Evolutionary conservation across 2,329 filamentous ascomycete species (phyloP).

Genomic region (Tolypocladium pustulatum): DNA sequence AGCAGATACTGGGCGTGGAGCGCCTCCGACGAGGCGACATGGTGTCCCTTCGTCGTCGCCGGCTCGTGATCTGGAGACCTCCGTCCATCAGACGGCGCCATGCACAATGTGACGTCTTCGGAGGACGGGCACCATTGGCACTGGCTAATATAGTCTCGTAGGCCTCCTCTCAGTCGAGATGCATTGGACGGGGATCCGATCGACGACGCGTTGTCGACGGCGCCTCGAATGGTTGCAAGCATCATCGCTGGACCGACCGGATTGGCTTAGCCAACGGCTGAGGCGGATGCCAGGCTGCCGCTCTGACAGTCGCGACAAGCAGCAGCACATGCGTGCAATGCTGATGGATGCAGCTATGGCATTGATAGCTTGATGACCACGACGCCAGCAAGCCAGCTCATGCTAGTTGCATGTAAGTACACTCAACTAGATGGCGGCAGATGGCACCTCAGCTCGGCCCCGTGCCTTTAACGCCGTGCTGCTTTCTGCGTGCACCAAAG

Average conservation of each 20-base stretch:
- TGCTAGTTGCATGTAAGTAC: neutral
- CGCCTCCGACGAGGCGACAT: neutral
- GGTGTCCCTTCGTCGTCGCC: neutral
- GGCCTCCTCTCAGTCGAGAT: neutral
- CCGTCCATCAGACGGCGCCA: neutral
- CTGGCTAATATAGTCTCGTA: neutral
- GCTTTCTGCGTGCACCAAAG: neutral
- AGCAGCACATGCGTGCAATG: neutral
- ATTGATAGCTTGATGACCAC: neutral
- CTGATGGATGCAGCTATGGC: neutral
- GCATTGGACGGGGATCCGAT: neutral
- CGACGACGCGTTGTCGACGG: neutral
- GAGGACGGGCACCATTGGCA: neutral
- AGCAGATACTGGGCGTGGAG: neutral
- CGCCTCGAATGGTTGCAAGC: neutral
- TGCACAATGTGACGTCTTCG: neutral
- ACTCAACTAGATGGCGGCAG: neutral
- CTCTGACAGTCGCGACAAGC: neutral
- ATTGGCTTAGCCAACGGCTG: neutral
- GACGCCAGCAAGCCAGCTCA: neutral
- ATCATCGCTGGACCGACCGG: neutral
- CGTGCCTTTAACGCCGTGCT: too few relatives aligned
- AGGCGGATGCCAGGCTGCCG: neutral
- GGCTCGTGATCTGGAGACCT: neutral
- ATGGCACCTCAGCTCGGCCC: neutral